phyloP scores from a whole-genome alignment of 2,329 filamentous ascomycete genomes.

The Chaetoscypha palmicola region DNA sequence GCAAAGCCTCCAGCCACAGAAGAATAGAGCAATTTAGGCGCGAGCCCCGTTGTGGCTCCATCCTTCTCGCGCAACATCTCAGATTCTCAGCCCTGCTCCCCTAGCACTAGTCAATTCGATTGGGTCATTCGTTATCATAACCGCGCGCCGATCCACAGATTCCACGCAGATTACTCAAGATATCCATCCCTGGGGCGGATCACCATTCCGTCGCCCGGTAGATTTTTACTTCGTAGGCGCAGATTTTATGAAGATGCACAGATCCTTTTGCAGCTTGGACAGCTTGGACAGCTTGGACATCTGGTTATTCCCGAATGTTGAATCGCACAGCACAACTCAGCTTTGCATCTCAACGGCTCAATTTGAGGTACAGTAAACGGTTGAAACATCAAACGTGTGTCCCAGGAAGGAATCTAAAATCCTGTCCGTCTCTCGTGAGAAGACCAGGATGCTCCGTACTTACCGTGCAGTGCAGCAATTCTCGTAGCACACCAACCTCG shows the following conservation, averaged over 20 bases:
- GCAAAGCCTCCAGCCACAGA: conserved; percentile 1
- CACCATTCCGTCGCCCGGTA: not conserved
- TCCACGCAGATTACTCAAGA: conserved; percentile 8
- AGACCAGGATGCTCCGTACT: no score
- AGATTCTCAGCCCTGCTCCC: conserved; percentile 1
- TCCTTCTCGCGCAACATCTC: not conserved
- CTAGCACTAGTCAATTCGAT: not conserved
- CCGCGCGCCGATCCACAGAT: conserved; percentile 6
- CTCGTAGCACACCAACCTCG: no score
- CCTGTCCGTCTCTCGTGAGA: no score
- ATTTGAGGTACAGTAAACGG: no score
- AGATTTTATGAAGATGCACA: conserved; percentile 9
- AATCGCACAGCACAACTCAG: no score
- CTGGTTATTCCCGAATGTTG: no score
- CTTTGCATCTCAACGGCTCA: no score
- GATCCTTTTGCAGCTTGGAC: not conserved
- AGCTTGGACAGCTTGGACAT: no score
- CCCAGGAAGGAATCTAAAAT: no score
- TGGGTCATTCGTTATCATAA: conserved; percentile 10
- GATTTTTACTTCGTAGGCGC: no score
- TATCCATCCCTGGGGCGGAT: conserved; percentile 5
- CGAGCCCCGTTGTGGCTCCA: conserved; percentile 2
- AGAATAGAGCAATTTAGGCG: not conserved
- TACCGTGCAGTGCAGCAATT: no score
- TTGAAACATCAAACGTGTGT: no score